Evolutionary conservation across 768 basidiomycete species (phyloP).

Genomic region (Lactarius indigo): DNA sequence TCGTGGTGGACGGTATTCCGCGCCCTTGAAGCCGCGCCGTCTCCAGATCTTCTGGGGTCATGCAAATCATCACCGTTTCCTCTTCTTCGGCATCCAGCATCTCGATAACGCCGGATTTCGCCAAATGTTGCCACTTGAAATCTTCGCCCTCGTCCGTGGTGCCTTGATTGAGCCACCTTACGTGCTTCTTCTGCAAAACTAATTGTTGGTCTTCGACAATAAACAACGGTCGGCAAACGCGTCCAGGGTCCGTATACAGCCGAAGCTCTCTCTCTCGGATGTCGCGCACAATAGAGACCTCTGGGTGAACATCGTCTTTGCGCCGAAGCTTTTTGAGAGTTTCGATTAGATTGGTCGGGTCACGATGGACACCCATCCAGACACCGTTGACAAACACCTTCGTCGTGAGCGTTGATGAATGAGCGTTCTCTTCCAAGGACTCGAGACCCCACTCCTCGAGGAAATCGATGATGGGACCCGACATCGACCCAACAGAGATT

Average conservation of each 20-base stretch:
- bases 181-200: conserved; percentile 76
- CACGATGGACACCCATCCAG: conserved; percentile 98
- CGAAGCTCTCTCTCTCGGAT: conserved; percentile 94
- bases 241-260: conserved; percentile 93
- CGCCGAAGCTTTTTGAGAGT: conserved; percentile 90
- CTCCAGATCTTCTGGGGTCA: conserved; percentile 96
- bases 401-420: conserved; percentile 77
- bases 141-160: conserved; percentile 49
- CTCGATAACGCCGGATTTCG: conserved; percentile 89
- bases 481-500: conserved; percentile 95
- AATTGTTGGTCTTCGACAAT: conserved; percentile 93
- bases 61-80: conserved; percentile 99
- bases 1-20: conserved; percentile 56
- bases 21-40: conserved; percentile 58
- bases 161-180: conserved; percentile 63
- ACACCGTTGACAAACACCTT: conserved; percentile 99
- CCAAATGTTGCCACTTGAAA: conserved; percentile 74
- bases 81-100: conserved; percentile 97
- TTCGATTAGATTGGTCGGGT: conserved; percentile 87
- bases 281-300: conserved; percentile 96
- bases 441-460: conserved; percentile 98
- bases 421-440: conserved; percentile 89
- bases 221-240: conserved; percentile 95
- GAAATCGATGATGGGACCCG: conserved; percentile 96
- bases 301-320: conserved; percentile 92